phyloP scores from a whole-genome alignment of 352 stramenopile species.

The Pythium brachiatum region DNA sequence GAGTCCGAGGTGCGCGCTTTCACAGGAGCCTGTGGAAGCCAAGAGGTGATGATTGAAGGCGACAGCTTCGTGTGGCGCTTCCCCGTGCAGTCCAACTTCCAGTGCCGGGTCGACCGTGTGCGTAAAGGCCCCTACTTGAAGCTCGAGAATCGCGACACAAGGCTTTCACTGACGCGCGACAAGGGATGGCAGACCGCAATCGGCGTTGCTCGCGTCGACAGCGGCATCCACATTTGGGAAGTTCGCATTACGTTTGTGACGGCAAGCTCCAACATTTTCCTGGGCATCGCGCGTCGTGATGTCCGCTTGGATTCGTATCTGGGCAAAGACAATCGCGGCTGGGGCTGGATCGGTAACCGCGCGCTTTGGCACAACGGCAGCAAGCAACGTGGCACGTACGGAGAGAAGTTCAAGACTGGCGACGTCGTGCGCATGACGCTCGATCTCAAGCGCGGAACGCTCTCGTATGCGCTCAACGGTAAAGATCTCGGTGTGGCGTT shows the following conservation, averaged over 20 bases:
- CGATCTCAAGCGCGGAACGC: constrained; percentile 75
- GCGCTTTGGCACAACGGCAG: constrained; percentile 89
- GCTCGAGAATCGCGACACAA: constrained; percentile 83
- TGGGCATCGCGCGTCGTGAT: constrained; percentile 81
- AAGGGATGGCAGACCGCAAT: constrained; percentile 90
- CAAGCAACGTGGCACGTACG: constrained; percentile 89
- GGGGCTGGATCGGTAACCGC: constrained; percentile 90
- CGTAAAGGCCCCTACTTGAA: constrained; percentile 88
- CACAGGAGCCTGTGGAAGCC: constrained; percentile 71
- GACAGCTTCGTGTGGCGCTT: constrained; percentile 88
- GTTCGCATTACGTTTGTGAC: constrained; percentile 85
- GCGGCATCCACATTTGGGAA: constrained; percentile 86
- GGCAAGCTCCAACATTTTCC: constrained; percentile 89
- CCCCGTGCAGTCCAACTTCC: constrained; percentile 86
- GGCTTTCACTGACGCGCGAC: constrained; percentile 77
- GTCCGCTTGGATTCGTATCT: constrained; percentile 88
- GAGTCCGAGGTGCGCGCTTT: constrained; percentile 86
- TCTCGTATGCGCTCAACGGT: constrained; percentile 88
- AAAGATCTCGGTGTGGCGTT: constrained; percentile 89
- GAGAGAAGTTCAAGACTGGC: constrained; percentile 89
- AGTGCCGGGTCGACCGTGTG: constrained; percentile 82
- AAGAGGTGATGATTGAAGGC: constrained; percentile 85
- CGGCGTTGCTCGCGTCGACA: constrained; percentile 84
- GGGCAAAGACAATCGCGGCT: constrained; percentile 90
- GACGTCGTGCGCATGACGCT: constrained; percentile 82